Conservation (phyloP, 805 yeast genomes). For the Cyberlindnera xylosilytica region DNA sequence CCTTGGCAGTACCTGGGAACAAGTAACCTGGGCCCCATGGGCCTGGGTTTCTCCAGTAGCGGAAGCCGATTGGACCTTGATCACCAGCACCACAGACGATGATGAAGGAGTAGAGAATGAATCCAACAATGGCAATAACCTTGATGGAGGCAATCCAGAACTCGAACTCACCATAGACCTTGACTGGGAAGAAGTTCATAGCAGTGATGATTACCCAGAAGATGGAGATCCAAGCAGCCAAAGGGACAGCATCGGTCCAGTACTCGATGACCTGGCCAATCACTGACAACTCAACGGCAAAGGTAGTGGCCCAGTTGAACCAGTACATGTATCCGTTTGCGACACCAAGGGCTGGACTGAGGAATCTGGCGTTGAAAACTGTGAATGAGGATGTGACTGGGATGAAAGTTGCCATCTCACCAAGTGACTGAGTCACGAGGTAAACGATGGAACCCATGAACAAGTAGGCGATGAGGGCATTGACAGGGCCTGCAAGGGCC, state of each 20-base stretch:
- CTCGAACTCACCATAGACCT: conserved; percentile 69
- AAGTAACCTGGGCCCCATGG: conserved; percentile 67
- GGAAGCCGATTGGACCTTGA: conserved; percentile 70
- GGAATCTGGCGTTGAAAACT: conserved; percentile 63
- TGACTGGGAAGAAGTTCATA: conserved; percentile 64
- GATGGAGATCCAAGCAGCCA: conserved; percentile 69
- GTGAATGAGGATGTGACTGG: conserved; percentile 68
- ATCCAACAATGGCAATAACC: conserved; percentile 66
- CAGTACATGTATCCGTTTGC: conserved; percentile 73
- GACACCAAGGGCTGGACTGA: conserved; percentile 68
- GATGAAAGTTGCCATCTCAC: conserved; percentile 79
- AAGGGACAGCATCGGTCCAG: conserved; percentile 69
- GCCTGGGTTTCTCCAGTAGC: conserved; percentile 80
- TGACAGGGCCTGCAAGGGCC: conserved; percentile 63
- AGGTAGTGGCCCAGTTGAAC: conserved; percentile 77
- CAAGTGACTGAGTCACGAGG: conserved; percentile 66
- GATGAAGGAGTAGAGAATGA: conserved; percentile 61
- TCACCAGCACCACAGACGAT: conserved; percentile 75
- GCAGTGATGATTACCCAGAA: conserved; percentile 57
- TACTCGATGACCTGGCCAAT: conserved; percentile 62
- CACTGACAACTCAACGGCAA: conserved; percentile 70
- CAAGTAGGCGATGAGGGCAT: conserved; percentile 58
- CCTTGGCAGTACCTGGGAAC: conserved; percentile 46
- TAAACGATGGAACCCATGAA: conserved; percentile 67
- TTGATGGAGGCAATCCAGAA: conserved; percentile 71